Conservation (phyloP, 2,329 filamentous ascomycete genomes). For the Epichloe gansuensis region DNA sequence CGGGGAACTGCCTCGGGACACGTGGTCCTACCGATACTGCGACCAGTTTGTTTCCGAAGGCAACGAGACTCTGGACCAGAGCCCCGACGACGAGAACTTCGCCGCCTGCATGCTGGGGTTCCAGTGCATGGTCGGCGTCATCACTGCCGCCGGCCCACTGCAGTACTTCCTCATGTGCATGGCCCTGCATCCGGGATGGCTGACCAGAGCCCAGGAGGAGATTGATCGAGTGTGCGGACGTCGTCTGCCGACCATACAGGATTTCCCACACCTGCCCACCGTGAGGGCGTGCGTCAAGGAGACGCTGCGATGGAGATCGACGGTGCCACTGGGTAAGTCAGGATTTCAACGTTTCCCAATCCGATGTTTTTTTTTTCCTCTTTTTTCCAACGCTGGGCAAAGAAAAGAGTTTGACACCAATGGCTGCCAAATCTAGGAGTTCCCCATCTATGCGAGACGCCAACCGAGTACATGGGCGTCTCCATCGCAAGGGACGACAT, state of each 20-base stretch:
- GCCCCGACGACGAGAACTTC: conserved; percentile 29
- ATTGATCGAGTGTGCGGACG: conserved; percentile 16
- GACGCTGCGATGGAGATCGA: conserved; percentile 43
- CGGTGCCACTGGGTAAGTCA: conserved; percentile 29
- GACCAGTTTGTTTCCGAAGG: conserved; percentile 27
- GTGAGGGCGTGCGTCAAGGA: conserved; percentile 45
- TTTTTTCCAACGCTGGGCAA: no score
- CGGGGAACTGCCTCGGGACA: conserved; percentile 30
- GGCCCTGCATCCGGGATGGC: conserved; percentile 39
- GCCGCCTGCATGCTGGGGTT: conserved; percentile 39
- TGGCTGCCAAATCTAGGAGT: conserved; percentile 21
- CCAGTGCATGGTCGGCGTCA: conserved; percentile 36
- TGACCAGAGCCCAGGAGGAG: conserved; percentile 40
- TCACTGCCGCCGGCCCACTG: conserved; percentile 35
- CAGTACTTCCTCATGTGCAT: conserved; percentile 41
- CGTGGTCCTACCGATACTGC: conserved; percentile 21
- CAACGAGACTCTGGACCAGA: conserved; percentile 27
- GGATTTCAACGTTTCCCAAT: conserved; percentile 17
- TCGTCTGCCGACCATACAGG: neutral
- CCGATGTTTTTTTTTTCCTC: no score
- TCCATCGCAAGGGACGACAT: conserved; percentile 35
- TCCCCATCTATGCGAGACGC: conserved; percentile 34
- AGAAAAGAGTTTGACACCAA: no score
- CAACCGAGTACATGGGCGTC: conserved; percentile 33
- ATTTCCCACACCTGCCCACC: neutral